Evolutionary conservation across 345 rosid genomes (phyloP), one percentile per base, ranked within the genome.

Genomic region (Cardiospermum halicacabum): DNA sequence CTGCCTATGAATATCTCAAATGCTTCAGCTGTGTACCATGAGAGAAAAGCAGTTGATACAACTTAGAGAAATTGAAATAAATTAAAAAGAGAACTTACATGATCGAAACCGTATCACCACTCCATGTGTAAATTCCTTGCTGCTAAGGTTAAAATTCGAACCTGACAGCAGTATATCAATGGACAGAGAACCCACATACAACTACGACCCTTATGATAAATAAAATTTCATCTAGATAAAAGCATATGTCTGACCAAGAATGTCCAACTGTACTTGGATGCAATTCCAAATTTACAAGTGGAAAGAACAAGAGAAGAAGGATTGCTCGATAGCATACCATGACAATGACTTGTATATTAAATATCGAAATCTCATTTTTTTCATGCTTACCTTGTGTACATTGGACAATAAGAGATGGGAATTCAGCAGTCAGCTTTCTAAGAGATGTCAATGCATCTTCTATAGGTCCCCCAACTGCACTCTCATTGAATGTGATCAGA

Each of bases 331-430:
- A 30, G 60, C 48, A 58, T 34, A 32, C 56, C 50, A 40, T 55
- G 24, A 22, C 40, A 15, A 28, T 60, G 53, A 57, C 62, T 28
- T 4, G 32, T 58, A 60, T 53, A 30, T 9, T 27, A 27, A 45
- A 28, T 18, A 22, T 6, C 11, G 30, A 27, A 57, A 5, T 53
- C 49, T 61, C 9, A 34, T 34, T 32, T 26, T 22, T 50, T 27
- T 45, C 22, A 75, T 16, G 64, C 54, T 45, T n/a, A 87, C 96
- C 98, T 76, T 79, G 89, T 66, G 96, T 85, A 47, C 79, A 79
- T 74, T 89, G 96, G 56, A 84, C 93, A 72, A 89, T 70, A 64
- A 88, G 69, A 45, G 96, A 89, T 63, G 85, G 93, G 69, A 75
- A 80, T 28, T 82, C 81, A 69, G 58, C 42, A 31, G 78, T 70